phyloP scores from a whole-genome alignment of 2,329 filamentous ascomycete species.

The Fusarium pseudonygamai region DNA sequence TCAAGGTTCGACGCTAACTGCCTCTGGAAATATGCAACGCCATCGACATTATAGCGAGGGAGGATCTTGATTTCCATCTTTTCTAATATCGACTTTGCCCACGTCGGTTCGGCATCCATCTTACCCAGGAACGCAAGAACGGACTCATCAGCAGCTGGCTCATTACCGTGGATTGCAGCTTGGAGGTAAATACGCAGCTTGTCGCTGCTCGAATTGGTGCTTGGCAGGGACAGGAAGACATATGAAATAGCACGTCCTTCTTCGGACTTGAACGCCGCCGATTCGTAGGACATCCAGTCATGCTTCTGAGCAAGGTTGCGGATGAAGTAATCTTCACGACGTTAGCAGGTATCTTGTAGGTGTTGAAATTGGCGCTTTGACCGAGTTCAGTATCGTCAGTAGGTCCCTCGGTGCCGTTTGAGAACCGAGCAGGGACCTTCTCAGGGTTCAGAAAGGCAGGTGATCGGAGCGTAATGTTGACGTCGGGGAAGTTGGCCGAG shows the following conservation, averaged over 20 bases:
- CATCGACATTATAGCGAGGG: constrained; percentile 12
- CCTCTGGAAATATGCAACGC: constrained; percentile 20
- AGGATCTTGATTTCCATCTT: constrained; percentile 27
- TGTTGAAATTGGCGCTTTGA: accelerated
- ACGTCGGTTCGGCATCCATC: constrained; percentile 12
- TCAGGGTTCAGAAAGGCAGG: not conserved
- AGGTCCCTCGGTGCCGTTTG: not conserved
- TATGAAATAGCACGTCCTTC: constrained; percentile 16
- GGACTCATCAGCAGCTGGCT: constrained; percentile 11
- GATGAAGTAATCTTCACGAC: not conserved
- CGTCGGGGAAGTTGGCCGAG: constrained; percentile 6
- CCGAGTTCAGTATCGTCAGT: constrained; percentile 5
- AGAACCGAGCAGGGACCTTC: not conserved
- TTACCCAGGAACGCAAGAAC: constrained; percentile 5
- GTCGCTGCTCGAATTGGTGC: not conserved
- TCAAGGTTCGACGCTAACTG: constrained; percentile 6
- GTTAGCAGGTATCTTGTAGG: accelerated
- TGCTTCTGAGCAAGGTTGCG: not conserved
- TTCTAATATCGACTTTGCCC: constrained; percentile 3
- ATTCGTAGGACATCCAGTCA: constrained; percentile 15
- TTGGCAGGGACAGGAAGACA: not conserved
- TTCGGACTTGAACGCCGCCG: not conserved
- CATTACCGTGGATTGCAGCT: constrained; percentile 16
- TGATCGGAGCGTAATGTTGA: constrained; percentile 13
- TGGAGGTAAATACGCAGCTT: constrained; percentile 9